phyloP scores from a whole-genome alignment of 768 basidiomycete genomes.

The Rhodotorula taiwanensis region DNA sequence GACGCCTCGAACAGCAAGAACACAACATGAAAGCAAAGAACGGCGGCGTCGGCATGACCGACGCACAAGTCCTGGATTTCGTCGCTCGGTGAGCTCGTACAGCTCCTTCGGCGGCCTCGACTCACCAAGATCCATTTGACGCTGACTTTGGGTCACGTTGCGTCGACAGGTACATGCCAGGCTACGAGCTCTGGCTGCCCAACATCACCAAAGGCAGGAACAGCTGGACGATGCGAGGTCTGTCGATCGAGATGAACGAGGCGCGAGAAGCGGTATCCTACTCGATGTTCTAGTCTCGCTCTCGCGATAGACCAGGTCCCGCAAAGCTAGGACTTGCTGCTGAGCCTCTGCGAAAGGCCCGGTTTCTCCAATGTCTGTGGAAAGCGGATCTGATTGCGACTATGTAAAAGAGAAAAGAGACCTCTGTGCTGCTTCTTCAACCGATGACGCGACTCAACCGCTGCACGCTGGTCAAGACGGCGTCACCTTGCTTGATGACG shows the following conservation, averaged over 20 bases:
- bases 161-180: conserved; percentile 81
- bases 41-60: conserved; percentile 82
- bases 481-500: conserved; percentile 87
- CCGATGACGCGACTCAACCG: conserved; percentile 77
- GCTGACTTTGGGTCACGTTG: neutral
- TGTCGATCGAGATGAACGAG: conserved; percentile 56
- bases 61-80: conserved; percentile 61
- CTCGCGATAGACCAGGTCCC: too few relatives aligned
- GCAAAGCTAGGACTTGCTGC: too few relatives aligned
- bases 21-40: conserved; percentile 76
- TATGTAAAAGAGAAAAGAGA: too few relatives aligned
- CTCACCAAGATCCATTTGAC: neutral
- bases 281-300: too few relatives aligned
- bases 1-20: conserved; percentile 58
- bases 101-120: neutral
- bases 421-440: conserved; percentile 23
- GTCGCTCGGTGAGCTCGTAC: conserved; percentile 34
- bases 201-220: conserved; percentile 47
- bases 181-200: conserved; percentile 77
- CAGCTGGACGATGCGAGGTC: conserved; percentile 52
- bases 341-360: too few relatives aligned
- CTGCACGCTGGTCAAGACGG: conserved; percentile 78
- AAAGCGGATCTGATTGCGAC: too few relatives aligned
- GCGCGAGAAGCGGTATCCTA: conserved; percentile 46
- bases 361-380: too few relatives aligned